Evolutionary conservation across 2,329 filamentous ascomycete species (phyloP).

Genomic region (Cordyceps cicadae): DNA sequence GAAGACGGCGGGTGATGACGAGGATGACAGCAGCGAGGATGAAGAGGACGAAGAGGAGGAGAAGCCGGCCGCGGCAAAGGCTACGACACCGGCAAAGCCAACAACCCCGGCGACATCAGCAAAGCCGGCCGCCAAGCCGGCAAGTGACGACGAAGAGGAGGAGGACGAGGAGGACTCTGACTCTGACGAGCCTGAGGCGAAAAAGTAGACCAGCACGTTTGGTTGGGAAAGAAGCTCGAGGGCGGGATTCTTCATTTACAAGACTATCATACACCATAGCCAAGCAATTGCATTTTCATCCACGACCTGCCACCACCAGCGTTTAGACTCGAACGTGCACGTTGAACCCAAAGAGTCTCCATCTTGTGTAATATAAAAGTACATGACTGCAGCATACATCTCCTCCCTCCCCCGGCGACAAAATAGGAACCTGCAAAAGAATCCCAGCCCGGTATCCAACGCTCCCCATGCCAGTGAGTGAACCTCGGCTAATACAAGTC

Average conservation of each 20-base stretch:
- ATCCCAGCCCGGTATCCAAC: not conserved
- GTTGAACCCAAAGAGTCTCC: not conserved
- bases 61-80: not conserved
- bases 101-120: not conserved
- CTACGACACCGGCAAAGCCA: not conserved
- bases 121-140: constrained; percentile 17
- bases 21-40: constrained; percentile 13
- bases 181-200: constrained; percentile 18
- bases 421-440: not conserved
- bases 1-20: constrained; percentile 17
- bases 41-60: constrained; percentile 10
- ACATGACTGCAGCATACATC: not conserved
- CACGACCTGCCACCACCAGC: not conserved
- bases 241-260: not conserved
- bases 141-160: constrained; percentile 19
- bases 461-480: not conserved
- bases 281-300: constrained; percentile 2
- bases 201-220: constrained; percentile 10
- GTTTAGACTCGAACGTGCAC: not conserved
- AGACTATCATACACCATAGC: constrained; percentile 8
- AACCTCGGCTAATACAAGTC: constrained; percentile 38
- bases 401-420: too few relatives aligned
- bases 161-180: constrained; percentile 20
- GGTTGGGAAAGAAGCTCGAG: not conserved
- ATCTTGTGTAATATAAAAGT: not conserved